These are phyloP conservation scores for Teratosphaeria viscida DNA, from an alignment of 2,329 filamentous ascomycete species.

Conservation along the genomic window DNA sequence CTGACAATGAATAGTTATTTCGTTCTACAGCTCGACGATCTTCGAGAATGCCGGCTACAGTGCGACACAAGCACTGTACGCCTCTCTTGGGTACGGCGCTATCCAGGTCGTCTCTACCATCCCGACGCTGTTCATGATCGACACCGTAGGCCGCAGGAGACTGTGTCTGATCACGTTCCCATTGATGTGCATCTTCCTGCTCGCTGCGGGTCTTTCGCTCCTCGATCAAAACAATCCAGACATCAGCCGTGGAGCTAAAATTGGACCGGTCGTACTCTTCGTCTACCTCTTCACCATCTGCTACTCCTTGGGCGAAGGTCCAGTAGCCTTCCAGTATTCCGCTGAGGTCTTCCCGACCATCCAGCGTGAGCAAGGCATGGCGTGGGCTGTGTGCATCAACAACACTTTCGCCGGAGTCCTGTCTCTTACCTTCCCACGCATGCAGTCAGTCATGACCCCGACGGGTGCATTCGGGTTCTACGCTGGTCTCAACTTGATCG, in stretches of 20 bases:
- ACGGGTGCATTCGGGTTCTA: conserved; percentile 49
- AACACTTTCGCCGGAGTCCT: conserved; percentile 34
- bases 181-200: conserved; percentile 38
- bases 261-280: conserved; percentile 30
- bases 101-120: conserved; percentile 37
- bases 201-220: conserved; percentile 37
- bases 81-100: conserved; percentile 35
- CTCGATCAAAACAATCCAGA: conserved; percentile 18
- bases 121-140: conserved; percentile 37
- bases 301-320: conserved; percentile 37
- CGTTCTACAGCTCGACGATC: conserved; percentile 29
- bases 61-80: conserved; percentile 27
- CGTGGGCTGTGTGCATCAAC: conserved; percentile 48
- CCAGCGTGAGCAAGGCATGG: conserved; percentile 33
- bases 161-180: conserved; percentile 33
- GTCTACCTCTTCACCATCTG: conserved; percentile 44
- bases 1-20: conserved; percentile 21
- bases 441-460: conserved; percentile 39
- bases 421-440: conserved; percentile 36
- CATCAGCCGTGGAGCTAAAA: conserved; percentile 15
- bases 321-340: conserved; percentile 32
- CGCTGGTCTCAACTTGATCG: conserved; percentile 45
- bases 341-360: conserved; percentile 39
- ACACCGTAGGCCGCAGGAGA: conserved; percentile 35
- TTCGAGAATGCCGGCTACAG: conserved; percentile 29